Conservation (phyloP, 129 eudicot genomes). For the Pulicaria dysenterica region DNA sequence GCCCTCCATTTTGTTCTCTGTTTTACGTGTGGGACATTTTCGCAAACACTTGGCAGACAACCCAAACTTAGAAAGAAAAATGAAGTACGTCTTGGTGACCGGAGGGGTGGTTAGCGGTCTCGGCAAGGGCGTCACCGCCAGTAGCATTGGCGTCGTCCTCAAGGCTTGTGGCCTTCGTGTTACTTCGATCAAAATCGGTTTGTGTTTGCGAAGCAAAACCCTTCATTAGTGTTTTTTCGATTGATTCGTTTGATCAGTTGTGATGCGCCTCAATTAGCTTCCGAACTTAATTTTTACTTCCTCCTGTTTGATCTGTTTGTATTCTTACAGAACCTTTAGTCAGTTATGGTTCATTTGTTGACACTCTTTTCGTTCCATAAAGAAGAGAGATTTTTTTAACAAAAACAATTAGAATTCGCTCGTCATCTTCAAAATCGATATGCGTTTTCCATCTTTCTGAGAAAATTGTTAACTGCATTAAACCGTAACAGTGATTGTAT, state of each 20-base stretch:
- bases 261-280: conserved; percentile 10
- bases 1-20: not conserved
- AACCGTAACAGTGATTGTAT: conserved; percentile 9
- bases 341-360: not conserved
- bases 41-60: conserved; percentile 39
- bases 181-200: conserved; percentile 89
- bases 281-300: not conserved
- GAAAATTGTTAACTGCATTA: not conserved
- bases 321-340: not conserved
- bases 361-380: not conserved
- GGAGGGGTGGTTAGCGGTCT: conserved; percentile 99
- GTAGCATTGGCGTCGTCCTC: conserved; percentile 89
- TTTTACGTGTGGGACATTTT: conserved; percentile 37
- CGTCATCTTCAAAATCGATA: not conserved
- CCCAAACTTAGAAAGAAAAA: conserved; percentile 9
- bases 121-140: conserved; percentile 95
- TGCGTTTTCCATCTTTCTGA: not conserved
- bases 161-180: conserved; percentile 97
- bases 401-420: not conserved
- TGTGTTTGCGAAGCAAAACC: not conserved
- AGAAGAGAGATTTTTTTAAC: not conserved
- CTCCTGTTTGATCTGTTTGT: not conserved
- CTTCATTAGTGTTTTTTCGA: not conserved
- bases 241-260: not conserved
- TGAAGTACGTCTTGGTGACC: conserved; percentile 96